Percentiles rank a stretch among this genome's conserved stretches.
Evolutionary conservation across 1,139 yeast species (phyloP).

Genomic region (Taphrina flavorubra): DNA sequence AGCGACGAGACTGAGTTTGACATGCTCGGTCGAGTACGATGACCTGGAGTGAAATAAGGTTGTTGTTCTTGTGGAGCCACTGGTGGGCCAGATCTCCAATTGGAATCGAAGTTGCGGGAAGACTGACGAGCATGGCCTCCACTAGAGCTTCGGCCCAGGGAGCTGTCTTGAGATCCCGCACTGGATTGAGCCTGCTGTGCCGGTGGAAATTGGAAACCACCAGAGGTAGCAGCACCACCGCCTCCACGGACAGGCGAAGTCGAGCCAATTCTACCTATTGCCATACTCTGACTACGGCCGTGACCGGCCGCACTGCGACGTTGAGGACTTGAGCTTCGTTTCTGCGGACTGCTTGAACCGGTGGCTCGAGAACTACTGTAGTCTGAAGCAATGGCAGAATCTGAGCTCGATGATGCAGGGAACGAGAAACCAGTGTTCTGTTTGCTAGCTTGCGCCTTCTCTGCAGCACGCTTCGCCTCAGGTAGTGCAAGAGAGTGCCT

Average conservation of each 20-base stretch:
- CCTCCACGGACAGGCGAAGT: conserved; percentile 46
- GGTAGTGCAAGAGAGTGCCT: conserved; percentile 90
- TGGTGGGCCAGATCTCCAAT: conserved; percentile 51
- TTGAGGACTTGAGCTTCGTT: conserved; percentile 40
- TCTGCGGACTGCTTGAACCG: conserved; percentile 27
- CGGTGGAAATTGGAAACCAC: conserved; percentile 46
- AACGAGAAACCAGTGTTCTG: conserved; percentile 44
- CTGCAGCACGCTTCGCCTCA: conserved; percentile 98
- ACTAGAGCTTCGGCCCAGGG: conserved; percentile 31
- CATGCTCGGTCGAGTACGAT: conserved; percentile 73
- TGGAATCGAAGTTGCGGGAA: conserved; percentile 62
- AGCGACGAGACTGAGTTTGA: conserved; percentile 58
- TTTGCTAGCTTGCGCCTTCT: conserved; percentile 73
- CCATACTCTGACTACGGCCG: conserved; percentile 46
- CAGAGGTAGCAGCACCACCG: conserved; percentile 45
- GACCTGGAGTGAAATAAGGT: conserved; percentile 72
- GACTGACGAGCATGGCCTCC: conserved; percentile 62
- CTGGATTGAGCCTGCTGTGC: conserved; percentile 55
- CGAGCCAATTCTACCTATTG: conserved; percentile 48
- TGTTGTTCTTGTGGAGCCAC: conserved; percentile 49
- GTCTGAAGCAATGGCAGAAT: conserved; percentile 44
- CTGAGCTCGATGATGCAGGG: conserved; percentile 43
- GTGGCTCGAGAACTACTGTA: conserved; percentile 22
- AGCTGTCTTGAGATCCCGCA: conserved; percentile 56
- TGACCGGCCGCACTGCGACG: conserved; percentile 42